Base-by-base conservation (phyloP, 1,284 basidiomycete species). In the Ustilago bromivora region DNA sequence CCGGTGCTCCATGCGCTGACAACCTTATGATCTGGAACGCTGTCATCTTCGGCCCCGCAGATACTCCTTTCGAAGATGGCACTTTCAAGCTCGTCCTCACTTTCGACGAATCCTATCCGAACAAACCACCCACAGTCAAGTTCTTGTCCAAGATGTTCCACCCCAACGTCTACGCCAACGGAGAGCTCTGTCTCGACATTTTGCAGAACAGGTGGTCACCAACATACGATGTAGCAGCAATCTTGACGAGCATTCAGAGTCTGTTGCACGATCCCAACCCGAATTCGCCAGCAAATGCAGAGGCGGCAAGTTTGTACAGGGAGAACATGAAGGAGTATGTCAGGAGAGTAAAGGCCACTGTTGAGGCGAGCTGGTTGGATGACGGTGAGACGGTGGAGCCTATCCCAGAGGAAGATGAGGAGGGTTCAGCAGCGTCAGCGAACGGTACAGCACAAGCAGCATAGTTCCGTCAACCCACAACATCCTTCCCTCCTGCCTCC, bases 11-110 rank as follows among this genome's bases (percentile, higher is more conserved):
- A 83, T 96, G 94, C 86, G 92, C 94, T 0, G 96, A 98, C 87
- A 98, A 98, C 86, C 96, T 99, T 87, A 96, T 98, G 94, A 89
- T 98, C 12, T 99, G 96, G 96, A 98, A 99, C 85, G 96, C 96
- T 2, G 96, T 99, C 78, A 99, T 99, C 80, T 98, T 99, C 85
- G 96, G 96, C 0, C 96, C 96, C 87, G 96, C 93, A 85, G 96
- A 98, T 75, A 99, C 96, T 13, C 96, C 96, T 0, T 99, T 99
- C 87, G 96, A 98, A 88, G 96, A 98, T 84, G 96, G 96, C 72
- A 98, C 96, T 13, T 98, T 99, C 91, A 95, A 96, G 84, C 92
- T 98, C 19, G 90, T 96, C 41, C 90, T 99, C 58, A 95, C 93
- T 0, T 98, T 98, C 83, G 96, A 98, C 87, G 96, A 99, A 86